Conservation (phyloP, 1,139 yeast genomes). For the Hansenula sp. region DNA sequence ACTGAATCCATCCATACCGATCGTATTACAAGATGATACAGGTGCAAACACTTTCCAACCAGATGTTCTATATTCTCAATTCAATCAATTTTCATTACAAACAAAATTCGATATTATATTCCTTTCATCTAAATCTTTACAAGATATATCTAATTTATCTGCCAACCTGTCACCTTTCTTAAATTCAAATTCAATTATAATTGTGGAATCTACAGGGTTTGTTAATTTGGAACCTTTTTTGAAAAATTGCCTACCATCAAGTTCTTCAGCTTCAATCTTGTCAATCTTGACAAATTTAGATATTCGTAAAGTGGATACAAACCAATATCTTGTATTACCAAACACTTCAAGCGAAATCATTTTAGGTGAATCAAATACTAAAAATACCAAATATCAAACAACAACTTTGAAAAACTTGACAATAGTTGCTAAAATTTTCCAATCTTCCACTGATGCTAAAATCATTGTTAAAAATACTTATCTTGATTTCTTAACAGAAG, state of each 20-base stretch:
- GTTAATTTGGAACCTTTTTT: constrained; percentile 71
- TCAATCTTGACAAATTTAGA: constrained; percentile 68
- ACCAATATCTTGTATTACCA: constrained; percentile 10
- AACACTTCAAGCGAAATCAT: constrained; percentile 11
- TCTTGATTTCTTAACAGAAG: constrained; percentile 63
- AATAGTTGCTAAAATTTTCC: constrained; percentile 25
- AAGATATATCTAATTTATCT: constrained; percentile 40
- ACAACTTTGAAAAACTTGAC: constrained; percentile 16
- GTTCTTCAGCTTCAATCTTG: constrained; percentile 35
- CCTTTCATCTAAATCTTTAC: constrained; percentile 41
- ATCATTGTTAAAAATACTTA: constrained; percentile 38
- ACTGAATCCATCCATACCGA: constrained; percentile 3
- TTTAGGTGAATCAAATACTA: constrained; percentile 20
- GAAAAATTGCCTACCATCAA: constrained; percentile 28
- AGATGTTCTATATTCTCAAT: constrained; percentile 4
- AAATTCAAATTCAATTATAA: constrained; percentile 41
- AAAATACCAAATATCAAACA: constrained; percentile 13
- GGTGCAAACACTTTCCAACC: constrained; percentile 6
- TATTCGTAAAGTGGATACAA: constrained; percentile 32
- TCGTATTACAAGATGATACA: constrained; percentile 9
- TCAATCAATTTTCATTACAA: constrained; percentile 5
- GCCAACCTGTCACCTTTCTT: constrained; percentile 31
- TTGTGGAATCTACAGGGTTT: constrained; percentile 68
- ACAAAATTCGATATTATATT: constrained; percentile 47
- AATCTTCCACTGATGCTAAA: constrained; percentile 37